phyloP scores from a whole-genome alignment of 2,329 filamentous ascomycete genomes.

The Hymenoscyphus scutula region DNA sequence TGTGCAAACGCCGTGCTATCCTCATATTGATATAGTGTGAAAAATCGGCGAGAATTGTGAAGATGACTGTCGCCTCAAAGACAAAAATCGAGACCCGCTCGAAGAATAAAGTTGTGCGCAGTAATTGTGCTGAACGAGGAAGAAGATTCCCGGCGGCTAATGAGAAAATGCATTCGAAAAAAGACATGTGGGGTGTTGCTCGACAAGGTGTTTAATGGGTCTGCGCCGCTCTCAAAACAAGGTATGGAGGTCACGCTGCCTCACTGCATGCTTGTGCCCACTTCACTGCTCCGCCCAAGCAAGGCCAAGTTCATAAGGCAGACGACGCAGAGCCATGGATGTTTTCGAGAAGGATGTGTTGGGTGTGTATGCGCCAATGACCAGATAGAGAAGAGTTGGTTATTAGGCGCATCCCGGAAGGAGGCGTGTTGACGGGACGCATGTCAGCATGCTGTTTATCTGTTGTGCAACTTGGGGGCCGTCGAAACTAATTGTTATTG shows the following conservation, averaged over 20 bases:
- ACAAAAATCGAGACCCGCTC: conserved; percentile 2
- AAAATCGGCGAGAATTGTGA: neutral
- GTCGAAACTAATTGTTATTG: neutral
- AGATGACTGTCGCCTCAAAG: neutral
- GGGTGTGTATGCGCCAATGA: neutral
- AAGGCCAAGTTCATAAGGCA: neutral
- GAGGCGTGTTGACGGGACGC: conserved; percentile 11
- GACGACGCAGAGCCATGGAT: neutral
- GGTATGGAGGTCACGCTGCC: neutral
- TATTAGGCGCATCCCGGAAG: conserved; percentile 13
- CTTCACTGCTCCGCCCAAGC: too few species aligned
- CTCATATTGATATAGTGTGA: neutral
- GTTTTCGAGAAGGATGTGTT: neutral
- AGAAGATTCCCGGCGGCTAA: neutral
- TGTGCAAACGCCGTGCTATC: neutral
- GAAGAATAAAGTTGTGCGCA: neutral
- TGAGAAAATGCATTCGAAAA: neutral
- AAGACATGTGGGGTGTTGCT: neutral
- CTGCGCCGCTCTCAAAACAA: neutral
- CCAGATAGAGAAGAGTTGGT: too few species aligned
- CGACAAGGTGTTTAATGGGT: neutral
- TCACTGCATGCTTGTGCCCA: too few species aligned
- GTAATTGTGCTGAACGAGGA: neutral
- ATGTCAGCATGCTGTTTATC: conserved; percentile 14
- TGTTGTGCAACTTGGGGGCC: conserved; percentile 13